Percentiles rank a stretch among this genome's conserved stretches.
Evolutionary conservation across 169 alveolate species (phyloP).

Genomic region (Eimeria falciformis): DNA sequence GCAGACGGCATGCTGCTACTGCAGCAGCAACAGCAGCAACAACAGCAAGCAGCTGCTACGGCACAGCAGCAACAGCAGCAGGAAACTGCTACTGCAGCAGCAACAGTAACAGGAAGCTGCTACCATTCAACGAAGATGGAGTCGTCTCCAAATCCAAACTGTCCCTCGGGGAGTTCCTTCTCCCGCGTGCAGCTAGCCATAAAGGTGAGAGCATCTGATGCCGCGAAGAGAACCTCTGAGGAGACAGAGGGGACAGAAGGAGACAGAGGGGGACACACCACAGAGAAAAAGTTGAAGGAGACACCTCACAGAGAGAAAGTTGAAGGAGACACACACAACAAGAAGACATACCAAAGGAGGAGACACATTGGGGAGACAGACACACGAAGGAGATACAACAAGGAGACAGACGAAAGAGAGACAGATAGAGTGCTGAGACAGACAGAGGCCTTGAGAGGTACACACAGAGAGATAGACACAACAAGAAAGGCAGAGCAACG

Average conservation of each 20-base stretch:
- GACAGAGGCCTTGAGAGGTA: neutral
- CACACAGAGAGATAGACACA: neutral
- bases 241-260: too few relatives aligned
- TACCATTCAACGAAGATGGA: constrained; percentile 4
- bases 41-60: neutral
- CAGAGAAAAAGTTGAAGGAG: too few relatives aligned
- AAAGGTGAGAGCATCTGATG: neutral
- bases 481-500: too few relatives aligned
- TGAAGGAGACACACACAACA: too few relatives aligned
- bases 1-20: neutral
- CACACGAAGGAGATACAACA: neutral
- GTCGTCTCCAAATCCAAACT: neutral
- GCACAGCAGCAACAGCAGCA: constrained; percentile 31
- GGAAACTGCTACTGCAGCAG: neutral
- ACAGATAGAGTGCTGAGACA: neutral
- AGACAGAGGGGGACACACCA: too few relatives aligned
- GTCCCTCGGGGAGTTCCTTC: neutral
- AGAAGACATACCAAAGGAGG: too few relatives aligned
- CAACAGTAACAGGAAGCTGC: constrained; percentile 18
- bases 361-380: neutral
- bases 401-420: neutral
- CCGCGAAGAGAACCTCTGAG: constrained; percentile 13
- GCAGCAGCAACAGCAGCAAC: neutral
- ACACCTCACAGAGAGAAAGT: too few relatives aligned
- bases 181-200: neutral